Conservation (phyloP, 1,284 basidiomycete genomes). For the Malassezia sp. region DNA sequence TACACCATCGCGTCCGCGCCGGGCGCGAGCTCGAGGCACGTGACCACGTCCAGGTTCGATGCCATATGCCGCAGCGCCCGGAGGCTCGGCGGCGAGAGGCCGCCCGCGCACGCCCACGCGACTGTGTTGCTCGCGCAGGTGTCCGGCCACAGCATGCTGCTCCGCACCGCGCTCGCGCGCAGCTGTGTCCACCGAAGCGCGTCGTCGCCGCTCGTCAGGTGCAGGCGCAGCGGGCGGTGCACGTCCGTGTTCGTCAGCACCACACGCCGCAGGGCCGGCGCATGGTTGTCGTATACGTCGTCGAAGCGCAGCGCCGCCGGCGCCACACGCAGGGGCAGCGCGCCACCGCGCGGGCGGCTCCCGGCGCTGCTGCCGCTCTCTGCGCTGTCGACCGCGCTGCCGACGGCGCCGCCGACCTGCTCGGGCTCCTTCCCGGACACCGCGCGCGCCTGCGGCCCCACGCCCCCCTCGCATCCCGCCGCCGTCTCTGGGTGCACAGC, state of each 20-base stretch:
- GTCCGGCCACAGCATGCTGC: slow-evolving; percentile 4
- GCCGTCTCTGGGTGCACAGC: no score
- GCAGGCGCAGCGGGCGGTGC: background rate
- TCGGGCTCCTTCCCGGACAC: no score
- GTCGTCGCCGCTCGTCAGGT: background rate
- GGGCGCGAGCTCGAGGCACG: slow-evolving; percentile 30
- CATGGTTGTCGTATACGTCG: slow-evolving; percentile 21
- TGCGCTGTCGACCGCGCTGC: no score
- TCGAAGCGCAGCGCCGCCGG: slow-evolving; percentile 10
- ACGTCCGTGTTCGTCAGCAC: slow-evolving; percentile 12
- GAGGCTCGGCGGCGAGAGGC: slow-evolving; percentile 32
- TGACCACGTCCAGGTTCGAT: slow-evolving; percentile 34
- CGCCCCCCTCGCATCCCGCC: no score
- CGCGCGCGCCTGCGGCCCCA: no score
- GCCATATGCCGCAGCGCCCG: slow-evolving; percentile 34
- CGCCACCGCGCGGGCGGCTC: no score
- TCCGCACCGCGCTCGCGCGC: background rate
- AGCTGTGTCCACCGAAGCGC: slow-evolving; percentile 11
- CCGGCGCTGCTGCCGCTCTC: no score
- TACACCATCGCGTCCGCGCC: slow-evolving; percentile 25
- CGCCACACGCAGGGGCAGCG: no score
- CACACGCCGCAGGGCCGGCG: slow-evolving; percentile 17
- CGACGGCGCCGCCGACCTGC: no score
- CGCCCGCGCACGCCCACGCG: slow-evolving; percentile 32
- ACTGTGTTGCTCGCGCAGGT: slow-evolving; percentile 34